Percentiles rank a stretch among this genome's conserved stretches.
phyloP scores from a whole-genome alignment of 495 filamentous ascomycete genomes.

The Lophiotrema nucula region DNA sequence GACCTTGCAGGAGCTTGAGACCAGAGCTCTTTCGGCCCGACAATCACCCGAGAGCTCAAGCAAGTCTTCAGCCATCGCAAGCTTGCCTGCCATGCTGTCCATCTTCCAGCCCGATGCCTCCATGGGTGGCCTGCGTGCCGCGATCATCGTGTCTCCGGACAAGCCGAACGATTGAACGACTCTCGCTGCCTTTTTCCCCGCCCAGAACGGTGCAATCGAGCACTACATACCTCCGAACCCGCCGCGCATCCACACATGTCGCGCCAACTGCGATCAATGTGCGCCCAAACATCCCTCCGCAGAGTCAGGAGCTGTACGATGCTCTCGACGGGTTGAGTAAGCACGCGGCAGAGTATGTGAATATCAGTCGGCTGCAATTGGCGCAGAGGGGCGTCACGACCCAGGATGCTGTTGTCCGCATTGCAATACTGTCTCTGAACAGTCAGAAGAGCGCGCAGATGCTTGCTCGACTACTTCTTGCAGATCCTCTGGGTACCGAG shows the following conservation, averaged over 20 bases:
- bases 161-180: slow-evolving; percentile 9
- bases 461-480: slow-evolving; percentile 69
- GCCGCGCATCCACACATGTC: slow-evolving; percentile 38
- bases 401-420: slow-evolving; percentile 61
- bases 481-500: slow-evolving; percentile 68
- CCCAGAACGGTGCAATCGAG: neutral
- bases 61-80: neutral
- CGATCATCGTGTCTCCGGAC: slow-evolving; percentile 6
- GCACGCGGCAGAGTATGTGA: slow-evolving; percentile 63
- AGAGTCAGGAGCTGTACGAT: slow-evolving; percentile 54
- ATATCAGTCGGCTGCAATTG: slow-evolving; percentile 74
- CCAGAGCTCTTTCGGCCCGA: slow-evolving; percentile 18
- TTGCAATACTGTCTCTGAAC: slow-evolving; percentile 63
- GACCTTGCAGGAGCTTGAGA: no score
- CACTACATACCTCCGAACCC: slow-evolving; percentile 37
- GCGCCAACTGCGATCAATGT: slow-evolving; percentile 42
- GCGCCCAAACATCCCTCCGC: slow-evolving; percentile 34
- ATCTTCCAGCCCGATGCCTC: slow-evolving; percentile 31
- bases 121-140: slow-evolving; percentile 31
- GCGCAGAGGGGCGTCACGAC: slow-evolving; percentile 75
- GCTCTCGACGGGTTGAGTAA: slow-evolving; percentile 62
- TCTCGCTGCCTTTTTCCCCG: neutral
- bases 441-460: slow-evolving; percentile 52
- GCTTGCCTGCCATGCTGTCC: neutral
- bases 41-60: neutral